Conservation (phyloP, 2,329 filamentous ascomycete species). For the Epichloe gansuensis region DNA sequence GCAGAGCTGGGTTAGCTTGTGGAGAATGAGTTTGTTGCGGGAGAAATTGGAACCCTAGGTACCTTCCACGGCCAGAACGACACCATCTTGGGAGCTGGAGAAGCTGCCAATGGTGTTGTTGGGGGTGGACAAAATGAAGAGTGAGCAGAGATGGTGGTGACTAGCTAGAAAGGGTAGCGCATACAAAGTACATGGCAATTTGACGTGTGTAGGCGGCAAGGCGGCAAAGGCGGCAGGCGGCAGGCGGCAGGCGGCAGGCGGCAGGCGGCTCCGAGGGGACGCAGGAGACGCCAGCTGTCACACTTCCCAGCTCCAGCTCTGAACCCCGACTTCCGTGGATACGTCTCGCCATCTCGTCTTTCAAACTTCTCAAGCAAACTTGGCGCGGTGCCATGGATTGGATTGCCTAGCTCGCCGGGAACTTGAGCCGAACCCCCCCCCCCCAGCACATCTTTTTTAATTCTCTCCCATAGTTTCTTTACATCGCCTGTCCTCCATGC, state of each 20-base stretch:
- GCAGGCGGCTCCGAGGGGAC: too few relatives aligned
- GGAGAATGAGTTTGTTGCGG: not conserved
- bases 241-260: too few relatives aligned
- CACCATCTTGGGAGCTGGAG: slow-evolving; percentile 8
- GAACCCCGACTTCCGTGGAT: not conserved
- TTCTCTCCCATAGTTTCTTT: not conserved
- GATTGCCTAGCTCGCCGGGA: too few relatives aligned
- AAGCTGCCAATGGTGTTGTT: not conserved
- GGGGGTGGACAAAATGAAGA: not conserved
- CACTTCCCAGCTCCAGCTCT: not conserved
- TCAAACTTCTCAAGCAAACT: too few relatives aligned
- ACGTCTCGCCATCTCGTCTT: not conserved
- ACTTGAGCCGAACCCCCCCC: too few relatives aligned
- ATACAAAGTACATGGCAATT: not conserved
- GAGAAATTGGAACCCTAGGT: not conserved
- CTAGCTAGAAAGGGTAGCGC: not conserved
- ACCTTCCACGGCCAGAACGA: slow-evolving; percentile 14
- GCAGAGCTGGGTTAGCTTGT: slow-evolving; percentile 6
- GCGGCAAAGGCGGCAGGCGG: too few relatives aligned
- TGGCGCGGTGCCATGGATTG: too few relatives aligned
- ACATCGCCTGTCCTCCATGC: not conserved
- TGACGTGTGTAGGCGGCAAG: not conserved
- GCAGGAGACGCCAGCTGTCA: not conserved
- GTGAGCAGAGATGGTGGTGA: not conserved
- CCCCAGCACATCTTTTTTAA: not conserved